phyloP scores from a whole-genome alignment of 1,139 yeast genomes.

The Debaryomyces udenii region DNA sequence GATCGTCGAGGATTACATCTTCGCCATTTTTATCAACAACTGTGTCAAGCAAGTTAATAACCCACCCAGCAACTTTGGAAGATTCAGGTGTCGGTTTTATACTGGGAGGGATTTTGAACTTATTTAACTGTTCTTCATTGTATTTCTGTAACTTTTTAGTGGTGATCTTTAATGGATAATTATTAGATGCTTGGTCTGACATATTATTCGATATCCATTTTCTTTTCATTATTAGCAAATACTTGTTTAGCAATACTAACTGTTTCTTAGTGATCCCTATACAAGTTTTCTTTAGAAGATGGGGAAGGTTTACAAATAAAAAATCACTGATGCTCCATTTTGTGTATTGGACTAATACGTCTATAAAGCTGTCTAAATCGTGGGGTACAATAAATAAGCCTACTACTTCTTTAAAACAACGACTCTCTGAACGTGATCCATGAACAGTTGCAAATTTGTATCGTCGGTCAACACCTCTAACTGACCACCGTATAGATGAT shows the following conservation, averaged over 20 bases:
- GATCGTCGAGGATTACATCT: background rate
- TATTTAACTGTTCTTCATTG: background rate
- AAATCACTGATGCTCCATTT: conserved; percentile 3
- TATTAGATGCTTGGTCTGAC: background rate
- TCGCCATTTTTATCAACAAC: background rate
- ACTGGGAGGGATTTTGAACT: conserved; percentile 2
- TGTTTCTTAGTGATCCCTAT: background rate
- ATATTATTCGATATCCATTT: conserved; percentile 1
- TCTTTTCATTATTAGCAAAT: background rate
- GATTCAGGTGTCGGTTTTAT: conserved; percentile 1
- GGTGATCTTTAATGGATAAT: background rate
- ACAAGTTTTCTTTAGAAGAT: background rate
- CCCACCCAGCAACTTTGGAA: conserved; percentile 1
- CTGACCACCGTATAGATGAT: conserved; percentile 34
- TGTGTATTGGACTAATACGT: conserved; percentile 9
- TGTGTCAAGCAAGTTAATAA: background rate
- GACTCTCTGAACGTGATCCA: conserved; percentile 55
- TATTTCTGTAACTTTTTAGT: conserved; percentile 2
- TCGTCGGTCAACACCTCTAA: conserved; percentile 67
- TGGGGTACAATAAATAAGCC: background rate
- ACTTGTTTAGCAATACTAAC: background rate
- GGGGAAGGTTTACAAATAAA: conserved; percentile 7
- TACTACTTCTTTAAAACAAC: conserved; percentile 28
- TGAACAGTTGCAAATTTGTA: conserved; percentile 66
- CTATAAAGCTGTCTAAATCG: conserved; percentile 5